Evolutionary conservation across 768 basidiomycete species (phyloP), one percentile per base, ranked within the genome.

Genomic region (Mycena epipterygia): DNA sequence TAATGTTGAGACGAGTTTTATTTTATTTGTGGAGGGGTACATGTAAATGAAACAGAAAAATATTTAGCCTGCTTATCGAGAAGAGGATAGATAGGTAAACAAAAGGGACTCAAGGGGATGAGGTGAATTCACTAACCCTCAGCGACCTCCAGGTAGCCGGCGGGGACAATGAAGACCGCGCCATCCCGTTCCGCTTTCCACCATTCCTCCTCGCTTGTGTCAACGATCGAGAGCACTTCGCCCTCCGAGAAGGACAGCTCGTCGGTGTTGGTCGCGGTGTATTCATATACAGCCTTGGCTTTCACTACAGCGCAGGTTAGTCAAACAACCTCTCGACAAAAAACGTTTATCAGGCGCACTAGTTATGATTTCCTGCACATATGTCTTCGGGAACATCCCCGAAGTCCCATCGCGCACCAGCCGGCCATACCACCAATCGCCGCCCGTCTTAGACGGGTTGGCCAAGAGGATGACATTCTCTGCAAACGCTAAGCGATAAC

Each of bases 371-470:
- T 88, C 87, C 74, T 95, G 89, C 14, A 97, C 92, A 75, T 97
- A 98, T 2, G 91, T 90, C 78, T 91, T 91, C 0, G 97, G 97
- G 89, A 98, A 95, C 83, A 97, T 90, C 1, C 98, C 98, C 37
- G 88, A 84, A 76, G 88, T 89, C 23, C 92, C 91, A 60, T 85
- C 88, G 63, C 84, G 89, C 35, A 91, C 81, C 19, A 88, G 79
- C 5, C 85, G 93, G 30, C 96, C 96, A 77, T 93, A 94, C 95
- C 95, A 97, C 98, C 98, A 99, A 71, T 95, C 95, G 42, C 93
- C 90, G 23, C 87, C 90, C 35, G 90, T 85, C 80, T 94, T 97
- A 21, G 96, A 95, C 0, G 96, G 95, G 80, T 97, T 89, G 14
- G 94, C 96, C 37, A 84, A 80, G 16, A 99, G 82, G 57, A 96